phyloP scores from a whole-genome alignment of 805 yeast species.

The Cyberlindnera saturnus region DNA sequence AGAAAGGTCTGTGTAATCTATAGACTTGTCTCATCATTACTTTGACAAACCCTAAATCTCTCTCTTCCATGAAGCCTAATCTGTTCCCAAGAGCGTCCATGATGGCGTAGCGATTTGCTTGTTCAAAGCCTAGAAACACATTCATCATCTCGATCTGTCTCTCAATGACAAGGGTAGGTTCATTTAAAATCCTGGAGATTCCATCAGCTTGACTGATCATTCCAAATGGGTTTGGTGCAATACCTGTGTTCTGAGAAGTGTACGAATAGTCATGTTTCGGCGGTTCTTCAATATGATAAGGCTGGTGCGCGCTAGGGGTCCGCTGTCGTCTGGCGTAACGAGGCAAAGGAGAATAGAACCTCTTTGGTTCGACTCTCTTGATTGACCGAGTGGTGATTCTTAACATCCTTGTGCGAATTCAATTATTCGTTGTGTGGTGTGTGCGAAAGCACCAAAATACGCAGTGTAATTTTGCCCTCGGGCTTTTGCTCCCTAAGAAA shows the following conservation, averaged over 20 bases:
- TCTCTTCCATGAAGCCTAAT: conserved; percentile 77
- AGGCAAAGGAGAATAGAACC: conserved; percentile 18
- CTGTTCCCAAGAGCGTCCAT: conserved; percentile 69
- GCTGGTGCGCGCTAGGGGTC: background rate
- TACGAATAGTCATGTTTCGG: conserved; percentile 1
- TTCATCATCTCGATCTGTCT: conserved; percentile 87
- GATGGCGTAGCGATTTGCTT: conserved; percentile 73
- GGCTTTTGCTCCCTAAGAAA: no score
- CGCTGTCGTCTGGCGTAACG: conserved; percentile 3
- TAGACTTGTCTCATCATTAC: conserved; percentile 78
- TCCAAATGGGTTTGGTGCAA: conserved; percentile 34
- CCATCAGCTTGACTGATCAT: conserved; percentile 48
- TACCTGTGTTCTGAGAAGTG: conserved; percentile 17
- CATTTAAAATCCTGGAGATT: conserved; percentile 53
- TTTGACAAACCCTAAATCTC: conserved; percentile 51
- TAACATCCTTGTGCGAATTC: no score
- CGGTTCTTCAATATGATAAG: conserved; percentile 2
- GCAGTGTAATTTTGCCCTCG: no score
- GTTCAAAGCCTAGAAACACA: conserved; percentile 83
- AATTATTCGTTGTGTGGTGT: no score
- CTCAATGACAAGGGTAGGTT: conserved; percentile 84
- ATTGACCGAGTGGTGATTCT: no score
- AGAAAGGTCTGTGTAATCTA: conserved; percentile 81
- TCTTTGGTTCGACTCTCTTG: background rate
- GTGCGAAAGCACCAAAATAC: no score